phyloP scores from a whole-genome alignment of 2,329 filamentous ascomycete genomes.

The Sarocladium strictum region DNA sequence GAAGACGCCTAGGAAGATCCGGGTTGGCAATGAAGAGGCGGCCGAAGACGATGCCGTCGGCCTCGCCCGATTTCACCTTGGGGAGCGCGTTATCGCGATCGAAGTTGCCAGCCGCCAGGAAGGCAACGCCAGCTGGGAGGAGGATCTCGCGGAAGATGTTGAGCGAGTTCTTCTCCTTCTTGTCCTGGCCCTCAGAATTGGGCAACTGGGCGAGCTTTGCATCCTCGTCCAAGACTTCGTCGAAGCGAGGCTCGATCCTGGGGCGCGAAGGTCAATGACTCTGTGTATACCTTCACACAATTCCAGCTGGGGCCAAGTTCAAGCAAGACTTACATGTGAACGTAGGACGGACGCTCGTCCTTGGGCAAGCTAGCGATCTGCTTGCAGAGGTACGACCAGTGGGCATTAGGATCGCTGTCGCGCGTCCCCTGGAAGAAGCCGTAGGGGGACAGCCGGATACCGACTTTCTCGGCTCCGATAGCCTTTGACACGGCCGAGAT shows the following conservation, averaged over 20 bases:
- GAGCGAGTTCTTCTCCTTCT: constrained; percentile 25
- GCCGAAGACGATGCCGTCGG: constrained; percentile 23
- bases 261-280: not conserved
- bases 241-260: constrained; percentile 40
- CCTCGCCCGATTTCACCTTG: constrained; percentile 27
- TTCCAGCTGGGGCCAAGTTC: not conserved
- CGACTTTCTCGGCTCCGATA: constrained; percentile 30
- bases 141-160: constrained; percentile 34
- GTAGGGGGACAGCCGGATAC: constrained; percentile 32
- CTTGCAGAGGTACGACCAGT: constrained; percentile 30
- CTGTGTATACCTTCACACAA: not conserved
- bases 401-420: constrained; percentile 24
- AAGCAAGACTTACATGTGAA: constrained; percentile 33
- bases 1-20: constrained; percentile 21
- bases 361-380: constrained; percentile 26
- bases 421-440: constrained; percentile 26
- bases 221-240: constrained; percentile 38
- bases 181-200: constrained; percentile 8
- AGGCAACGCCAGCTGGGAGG: constrained; percentile 30
- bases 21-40: constrained; percentile 25
- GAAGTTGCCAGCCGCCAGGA: constrained; percentile 46
- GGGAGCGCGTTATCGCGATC: constrained; percentile 31
- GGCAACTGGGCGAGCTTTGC: constrained; percentile 28
- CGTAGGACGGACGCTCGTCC: constrained; percentile 31
- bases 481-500: constrained; percentile 28